Evolutionary conservation across 2,329 filamentous ascomycete genomes (phyloP).

Genomic region (Arachnopeziza araneosa): DNA sequence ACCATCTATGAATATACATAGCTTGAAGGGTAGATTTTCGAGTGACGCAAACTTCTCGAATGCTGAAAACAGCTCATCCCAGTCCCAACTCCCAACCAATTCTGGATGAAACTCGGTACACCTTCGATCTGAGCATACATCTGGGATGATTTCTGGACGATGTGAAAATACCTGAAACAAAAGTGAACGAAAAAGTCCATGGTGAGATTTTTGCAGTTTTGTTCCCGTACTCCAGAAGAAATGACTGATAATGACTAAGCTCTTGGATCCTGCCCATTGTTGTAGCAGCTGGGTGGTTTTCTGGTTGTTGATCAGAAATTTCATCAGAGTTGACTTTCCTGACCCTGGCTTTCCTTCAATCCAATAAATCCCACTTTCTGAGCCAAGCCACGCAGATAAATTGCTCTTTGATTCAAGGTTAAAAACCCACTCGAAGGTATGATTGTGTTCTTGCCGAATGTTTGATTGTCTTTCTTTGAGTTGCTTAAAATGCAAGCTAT

Average conservation of each 20-base stretch:
- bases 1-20: constrained; percentile 18
- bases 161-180: not conserved
- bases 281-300: not conserved
- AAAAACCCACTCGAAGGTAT: not conserved
- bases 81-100: not conserved
- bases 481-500: not conserved
- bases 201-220: not conserved
- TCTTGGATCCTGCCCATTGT: not conserved
- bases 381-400: constrained; percentile 13
- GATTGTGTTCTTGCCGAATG: not conserved
- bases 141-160: not conserved
- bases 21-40: not conserved
- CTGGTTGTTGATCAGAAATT: not conserved
- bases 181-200: not conserved
- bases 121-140: not conserved
- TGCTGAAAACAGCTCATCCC: not conserved
- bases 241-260: not conserved
- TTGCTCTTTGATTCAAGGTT: constrained; percentile 13
- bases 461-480: not conserved
- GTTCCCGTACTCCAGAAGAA: not conserved
- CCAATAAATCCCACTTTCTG: not conserved
- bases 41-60: not conserved
- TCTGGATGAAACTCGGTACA: not conserved
- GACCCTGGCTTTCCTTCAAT: not conserved
- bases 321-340: constrained; percentile 1